phyloP scores from a whole-genome alignment of 2,329 filamentous ascomycete species.

The Claviceps capensis region DNA sequence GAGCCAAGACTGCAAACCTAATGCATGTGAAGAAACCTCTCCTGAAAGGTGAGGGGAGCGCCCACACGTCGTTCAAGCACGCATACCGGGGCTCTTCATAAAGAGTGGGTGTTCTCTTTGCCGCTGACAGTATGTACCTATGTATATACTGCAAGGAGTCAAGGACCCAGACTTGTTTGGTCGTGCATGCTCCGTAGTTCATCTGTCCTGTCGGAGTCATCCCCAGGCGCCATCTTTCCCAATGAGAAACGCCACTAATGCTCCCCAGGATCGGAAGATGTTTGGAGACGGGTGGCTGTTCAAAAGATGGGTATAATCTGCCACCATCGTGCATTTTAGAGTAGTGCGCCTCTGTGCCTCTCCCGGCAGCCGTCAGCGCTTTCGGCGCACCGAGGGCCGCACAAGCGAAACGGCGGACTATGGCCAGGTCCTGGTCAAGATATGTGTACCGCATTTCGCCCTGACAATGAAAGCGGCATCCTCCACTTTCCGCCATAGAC shows the following conservation, averaged over 20 bases:
- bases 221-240: neutral
- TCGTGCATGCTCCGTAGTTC: neutral
- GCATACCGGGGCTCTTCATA: neutral
- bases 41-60: neutral
- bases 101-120: neutral
- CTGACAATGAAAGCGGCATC: neutral
- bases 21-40: neutral
- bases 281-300: conserved; percentile 1
- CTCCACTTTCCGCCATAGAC: neutral
- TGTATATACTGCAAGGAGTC: neutral
- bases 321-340: neutral
- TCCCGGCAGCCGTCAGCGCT: neutral
- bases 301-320: conserved; percentile 4
- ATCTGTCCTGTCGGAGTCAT: neutral
- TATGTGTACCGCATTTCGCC: neutral
- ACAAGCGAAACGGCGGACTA: no score
- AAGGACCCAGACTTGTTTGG: neutral
- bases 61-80: neutral
- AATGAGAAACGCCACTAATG: neutral
- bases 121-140: neutral
- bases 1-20: neutral
- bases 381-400: neutral
- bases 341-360: conserved; percentile 4
- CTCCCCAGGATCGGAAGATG: neutral
- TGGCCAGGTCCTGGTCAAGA: neutral